Conservation (phyloP, 148 eudicot genomes). For the Arbutus unedo region DNA sequence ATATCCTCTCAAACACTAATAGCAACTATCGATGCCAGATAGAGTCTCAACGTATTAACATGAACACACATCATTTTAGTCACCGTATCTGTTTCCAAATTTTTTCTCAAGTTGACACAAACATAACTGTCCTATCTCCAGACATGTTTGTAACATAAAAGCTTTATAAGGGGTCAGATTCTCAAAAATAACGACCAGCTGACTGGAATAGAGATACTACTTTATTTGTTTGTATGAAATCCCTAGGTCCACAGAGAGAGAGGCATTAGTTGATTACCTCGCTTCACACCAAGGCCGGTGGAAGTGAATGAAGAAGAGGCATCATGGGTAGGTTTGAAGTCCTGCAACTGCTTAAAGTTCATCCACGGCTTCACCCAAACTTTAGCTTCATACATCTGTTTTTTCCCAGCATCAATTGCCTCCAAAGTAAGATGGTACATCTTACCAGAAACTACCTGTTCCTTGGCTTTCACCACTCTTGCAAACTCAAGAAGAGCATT, state of each 20-base stretch:
- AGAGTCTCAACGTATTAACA: not conserved
- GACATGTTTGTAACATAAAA: not conserved
- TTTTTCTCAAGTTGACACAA: not conserved
- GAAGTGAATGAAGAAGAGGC: conserved; percentile 29
- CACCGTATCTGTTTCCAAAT: not conserved
- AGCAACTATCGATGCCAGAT: not conserved
- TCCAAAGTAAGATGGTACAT: conserved; percentile 58
- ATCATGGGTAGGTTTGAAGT: conserved; percentile 46
- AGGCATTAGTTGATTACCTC: conserved; percentile 26
- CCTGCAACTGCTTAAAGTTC: conserved; percentile 66
- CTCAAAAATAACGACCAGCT: not conserved
- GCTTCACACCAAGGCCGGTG: conserved; percentile 33
- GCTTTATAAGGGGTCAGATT: not conserved
- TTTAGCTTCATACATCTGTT: conserved; percentile 59
- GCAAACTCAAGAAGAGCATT: conserved; percentile 39
- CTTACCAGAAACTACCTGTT: conserved; percentile 63
- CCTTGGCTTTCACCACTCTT: conserved; percentile 40
- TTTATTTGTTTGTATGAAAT: not conserved
- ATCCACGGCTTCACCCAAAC: conserved; percentile 80
- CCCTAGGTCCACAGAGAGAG: too few relatives aligned
- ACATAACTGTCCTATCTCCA: not conserved
- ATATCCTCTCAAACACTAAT: not conserved
- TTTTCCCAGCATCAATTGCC: conserved; percentile 53
- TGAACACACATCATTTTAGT: not conserved
- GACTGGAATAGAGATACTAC: not conserved